Percentiles rank a stretch among this genome's conserved stretches.
These are phyloP conservation scores for Ophiostoma perfectum DNA, from an alignment of 2,329 filamentous ascomycete genomes.

Conservation along the genomic window DNA sequence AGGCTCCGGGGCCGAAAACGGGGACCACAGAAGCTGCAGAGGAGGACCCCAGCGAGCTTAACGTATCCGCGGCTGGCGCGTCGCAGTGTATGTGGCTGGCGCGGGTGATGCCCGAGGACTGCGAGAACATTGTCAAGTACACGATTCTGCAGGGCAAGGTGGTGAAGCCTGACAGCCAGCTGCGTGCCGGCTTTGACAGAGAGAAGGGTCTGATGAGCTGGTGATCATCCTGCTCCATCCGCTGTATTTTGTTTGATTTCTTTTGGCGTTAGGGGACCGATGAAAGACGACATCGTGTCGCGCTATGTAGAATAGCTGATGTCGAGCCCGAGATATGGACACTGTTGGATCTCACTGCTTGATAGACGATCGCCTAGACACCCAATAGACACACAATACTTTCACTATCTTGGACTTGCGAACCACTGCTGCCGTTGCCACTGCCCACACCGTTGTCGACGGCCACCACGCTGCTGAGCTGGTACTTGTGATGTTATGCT, in stretches of 20 bases:
- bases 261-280: neutral
- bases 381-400: too few species aligned
- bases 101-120: slow-evolving; percentile 77
- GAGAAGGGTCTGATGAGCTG: slow-evolving; percentile 77
- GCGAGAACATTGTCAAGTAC: slow-evolving; percentile 83
- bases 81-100: slow-evolving; percentile 92
- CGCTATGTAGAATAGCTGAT: too few species aligned
- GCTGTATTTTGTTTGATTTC: neutral
- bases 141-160: slow-evolving; percentile 92
- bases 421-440: neutral
- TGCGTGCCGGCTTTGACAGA: slow-evolving; percentile 87
- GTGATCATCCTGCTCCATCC: slow-evolving; percentile 42
- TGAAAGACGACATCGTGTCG: neutral
- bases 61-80: slow-evolving; percentile 48
- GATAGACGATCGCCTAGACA: too few species aligned
- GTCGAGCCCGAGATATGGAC: too few species aligned
- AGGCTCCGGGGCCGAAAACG: slow-evolving; percentile 25
- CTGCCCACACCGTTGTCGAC: too few species aligned
- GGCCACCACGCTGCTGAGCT: neutral
- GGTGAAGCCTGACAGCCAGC: slow-evolving; percentile 78
- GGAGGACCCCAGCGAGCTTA: slow-evolving; percentile 29
- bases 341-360: too few species aligned
- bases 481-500: neutral
- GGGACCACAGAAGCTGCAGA: neutral
- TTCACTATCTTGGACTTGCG: too few species aligned